Percentiles rank a stretch among this genome's conserved stretches.
Conservation (phyloP, 305 asterid species). For the Plantago coronopus region DNA sequence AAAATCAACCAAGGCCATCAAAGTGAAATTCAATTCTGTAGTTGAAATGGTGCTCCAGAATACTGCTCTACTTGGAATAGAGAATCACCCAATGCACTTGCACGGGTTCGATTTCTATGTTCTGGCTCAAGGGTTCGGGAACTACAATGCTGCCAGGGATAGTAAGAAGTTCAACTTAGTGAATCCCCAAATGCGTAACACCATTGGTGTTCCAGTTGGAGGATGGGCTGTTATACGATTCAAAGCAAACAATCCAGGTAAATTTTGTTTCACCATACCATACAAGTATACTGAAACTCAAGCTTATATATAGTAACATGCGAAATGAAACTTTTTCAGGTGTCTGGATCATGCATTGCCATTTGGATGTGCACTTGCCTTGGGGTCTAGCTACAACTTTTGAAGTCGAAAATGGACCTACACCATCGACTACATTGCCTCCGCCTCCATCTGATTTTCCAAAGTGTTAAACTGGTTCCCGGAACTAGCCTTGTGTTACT, state of each 20-base stretch:
- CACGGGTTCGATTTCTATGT: constrained; percentile 63
- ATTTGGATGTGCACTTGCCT: constrained; percentile 75
- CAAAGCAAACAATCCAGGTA: constrained; percentile 67
- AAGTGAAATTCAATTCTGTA: constrained; percentile 42
- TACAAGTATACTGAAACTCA: not conserved
- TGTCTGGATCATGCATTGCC: constrained; percentile 41
- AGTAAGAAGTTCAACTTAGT: constrained; percentile 36
- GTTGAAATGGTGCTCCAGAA: constrained; percentile 57
- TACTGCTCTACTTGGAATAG: constrained; percentile 45
- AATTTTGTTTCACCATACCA: not conserved
- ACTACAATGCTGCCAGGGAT: constrained; percentile 35
- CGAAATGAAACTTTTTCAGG: constrained; percentile 25
- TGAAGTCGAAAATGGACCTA: constrained; percentile 77
- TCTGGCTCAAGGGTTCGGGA: constrained; percentile 66
- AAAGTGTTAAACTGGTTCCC: constrained; percentile 36
- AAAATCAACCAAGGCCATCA: constrained; percentile 54
- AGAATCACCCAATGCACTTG: constrained; percentile 67
- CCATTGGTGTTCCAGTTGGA: constrained; percentile 60
- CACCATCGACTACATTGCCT: constrained; percentile 47
- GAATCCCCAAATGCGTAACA: constrained; percentile 58
- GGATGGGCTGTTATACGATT: constrained; percentile 75
- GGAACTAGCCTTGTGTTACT: too few species aligned
- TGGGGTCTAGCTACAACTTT: constrained; percentile 93
- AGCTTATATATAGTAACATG: not conserved
- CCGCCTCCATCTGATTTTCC: constrained; percentile 87